Conservation (phyloP, 1,284 basidiomycete species). For the Albatrellus sp. region DNA sequence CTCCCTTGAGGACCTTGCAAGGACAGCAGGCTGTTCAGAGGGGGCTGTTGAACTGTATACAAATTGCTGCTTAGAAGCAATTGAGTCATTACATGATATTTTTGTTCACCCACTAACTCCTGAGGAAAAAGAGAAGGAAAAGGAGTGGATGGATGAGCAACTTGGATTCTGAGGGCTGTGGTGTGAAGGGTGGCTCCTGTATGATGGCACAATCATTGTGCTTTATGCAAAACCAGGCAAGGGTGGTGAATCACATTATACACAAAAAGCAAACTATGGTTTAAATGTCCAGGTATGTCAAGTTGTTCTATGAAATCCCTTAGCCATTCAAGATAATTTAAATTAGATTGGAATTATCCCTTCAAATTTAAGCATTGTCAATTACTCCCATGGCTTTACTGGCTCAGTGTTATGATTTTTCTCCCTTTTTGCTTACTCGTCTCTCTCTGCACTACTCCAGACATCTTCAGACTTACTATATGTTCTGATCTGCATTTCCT, state of each 20-base stretch:
- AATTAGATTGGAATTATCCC: conserved; percentile 22
- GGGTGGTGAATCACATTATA: conserved; percentile 24
- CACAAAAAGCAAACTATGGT: conserved; percentile 22
- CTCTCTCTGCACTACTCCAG: no score
- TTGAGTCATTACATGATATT: conserved; percentile 18
- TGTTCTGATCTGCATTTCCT: no score
- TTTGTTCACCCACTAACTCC: conserved; percentile 18
- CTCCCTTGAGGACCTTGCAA: conserved; percentile 20
- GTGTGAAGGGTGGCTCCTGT: conserved; percentile 23
- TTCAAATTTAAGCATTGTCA: conserved; percentile 22
- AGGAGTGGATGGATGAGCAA: conserved; percentile 22
- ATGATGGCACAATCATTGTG: conserved; percentile 24
- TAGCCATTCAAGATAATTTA: conserved; percentile 2
- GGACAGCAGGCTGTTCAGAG: conserved; percentile 17
- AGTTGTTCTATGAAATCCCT: conserved; percentile 1
- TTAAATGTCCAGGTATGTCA: conserved; percentile 21
- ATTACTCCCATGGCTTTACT: conserved; percentile 21
- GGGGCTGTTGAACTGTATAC: conserved; percentile 23
- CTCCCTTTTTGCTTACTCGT: no score
- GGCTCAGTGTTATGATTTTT: conserved; percentile 21
- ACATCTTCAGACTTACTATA: no score
- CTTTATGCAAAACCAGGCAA: conserved; percentile 18
- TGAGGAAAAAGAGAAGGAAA: conserved; percentile 24
- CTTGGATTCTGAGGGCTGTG: conserved; percentile 19
- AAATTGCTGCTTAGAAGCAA: conserved; percentile 18